Percentiles rank a stretch among this genome's conserved stretches.
phyloP scores from a whole-genome alignment of 1,284 basidiomycete species.

The Ganoderma meredithae region DNA sequence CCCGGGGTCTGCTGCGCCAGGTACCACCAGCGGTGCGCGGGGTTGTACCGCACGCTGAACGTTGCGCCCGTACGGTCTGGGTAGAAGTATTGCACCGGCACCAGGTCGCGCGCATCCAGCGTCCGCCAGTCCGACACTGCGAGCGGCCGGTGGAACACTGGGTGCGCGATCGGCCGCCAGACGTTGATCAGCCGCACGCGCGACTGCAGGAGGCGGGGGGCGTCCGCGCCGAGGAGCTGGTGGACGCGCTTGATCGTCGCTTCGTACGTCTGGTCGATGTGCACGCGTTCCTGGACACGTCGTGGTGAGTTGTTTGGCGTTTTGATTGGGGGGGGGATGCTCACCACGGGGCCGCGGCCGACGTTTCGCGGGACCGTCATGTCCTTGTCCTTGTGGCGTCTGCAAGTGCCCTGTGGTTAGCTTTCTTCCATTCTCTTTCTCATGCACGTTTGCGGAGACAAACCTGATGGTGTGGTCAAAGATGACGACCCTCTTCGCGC shows the following conservation, averaged over 20 bases:
- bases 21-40: conserved; percentile 69
- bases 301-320: not conserved
- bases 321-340: not conserved
- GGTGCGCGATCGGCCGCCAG: conserved; percentile 58
- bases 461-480: conserved; percentile 49
- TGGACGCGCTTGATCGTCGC: conserved; percentile 57
- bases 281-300: conserved; percentile 43
- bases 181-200: conserved; percentile 66
- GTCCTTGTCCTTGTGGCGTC: conserved; percentile 21
- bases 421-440: not conserved
- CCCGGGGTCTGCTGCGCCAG: conserved; percentile 49
- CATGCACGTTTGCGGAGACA: not conserved
- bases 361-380: conserved; percentile 21
- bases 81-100: conserved; percentile 35
- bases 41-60: conserved; percentile 56
- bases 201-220: conserved; percentile 50
- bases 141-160: conserved; percentile 56
- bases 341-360: conserved; percentile 29
- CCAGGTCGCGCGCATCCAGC: conserved; percentile 36
- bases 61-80: conserved; percentile 56
- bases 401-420: not conserved
- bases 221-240: conserved; percentile 53
- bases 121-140: conserved; percentile 54
- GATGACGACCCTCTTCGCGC: conserved; percentile 48
- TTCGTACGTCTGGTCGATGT: conserved; percentile 63